phyloP scores from a whole-genome alignment of 495 filamentous ascomycete genomes.

The Penicillium silybi region DNA sequence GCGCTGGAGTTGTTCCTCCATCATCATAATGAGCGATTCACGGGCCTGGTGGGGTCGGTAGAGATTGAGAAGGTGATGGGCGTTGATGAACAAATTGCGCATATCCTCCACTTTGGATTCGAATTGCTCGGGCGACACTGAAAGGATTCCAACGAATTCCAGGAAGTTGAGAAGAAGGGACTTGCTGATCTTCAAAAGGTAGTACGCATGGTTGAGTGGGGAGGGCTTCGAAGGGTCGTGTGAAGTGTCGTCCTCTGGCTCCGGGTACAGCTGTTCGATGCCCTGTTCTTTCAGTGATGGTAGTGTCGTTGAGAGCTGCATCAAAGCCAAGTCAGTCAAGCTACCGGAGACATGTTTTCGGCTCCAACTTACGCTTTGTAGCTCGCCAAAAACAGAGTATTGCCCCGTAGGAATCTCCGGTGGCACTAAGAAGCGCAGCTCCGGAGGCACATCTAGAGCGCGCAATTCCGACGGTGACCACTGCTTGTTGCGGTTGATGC shows the following conservation, averaged over 20 bases:
- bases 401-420: slow-evolving; percentile 70
- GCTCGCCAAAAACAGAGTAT: slow-evolving; percentile 71
- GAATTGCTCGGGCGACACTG: slow-evolving; percentile 55
- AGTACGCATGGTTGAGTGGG: slow-evolving; percentile 63
- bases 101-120: slow-evolving; percentile 69
- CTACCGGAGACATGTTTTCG: not conserved
- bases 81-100: slow-evolving; percentile 77
- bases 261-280: slow-evolving; percentile 66
- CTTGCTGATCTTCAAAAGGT: slow-evolving; percentile 75
- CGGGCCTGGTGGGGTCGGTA: slow-evolving; percentile 94
- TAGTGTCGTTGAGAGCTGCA: slow-evolving; percentile 56
- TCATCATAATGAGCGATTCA: slow-evolving; percentile 83
- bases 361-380: slow-evolving; percentile 50
- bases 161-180: slow-evolving; percentile 81
- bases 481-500: slow-evolving; percentile 26
- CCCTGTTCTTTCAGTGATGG: slow-evolving; percentile 64
- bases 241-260: slow-evolving; percentile 33
- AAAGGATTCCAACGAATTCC: slow-evolving; percentile 69
- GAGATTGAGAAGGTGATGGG: slow-evolving; percentile 86
- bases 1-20: slow-evolving; percentile 81
- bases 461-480: slow-evolving; percentile 46
- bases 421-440: slow-evolving; percentile 76
- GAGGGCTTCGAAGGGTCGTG: slow-evolving; percentile 32
- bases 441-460: slow-evolving; percentile 59
- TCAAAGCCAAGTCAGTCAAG: not conserved